Evolutionary conservation across 164 flowering plant species (phyloP).

Genomic region (Amborella trichopoda): DNA sequence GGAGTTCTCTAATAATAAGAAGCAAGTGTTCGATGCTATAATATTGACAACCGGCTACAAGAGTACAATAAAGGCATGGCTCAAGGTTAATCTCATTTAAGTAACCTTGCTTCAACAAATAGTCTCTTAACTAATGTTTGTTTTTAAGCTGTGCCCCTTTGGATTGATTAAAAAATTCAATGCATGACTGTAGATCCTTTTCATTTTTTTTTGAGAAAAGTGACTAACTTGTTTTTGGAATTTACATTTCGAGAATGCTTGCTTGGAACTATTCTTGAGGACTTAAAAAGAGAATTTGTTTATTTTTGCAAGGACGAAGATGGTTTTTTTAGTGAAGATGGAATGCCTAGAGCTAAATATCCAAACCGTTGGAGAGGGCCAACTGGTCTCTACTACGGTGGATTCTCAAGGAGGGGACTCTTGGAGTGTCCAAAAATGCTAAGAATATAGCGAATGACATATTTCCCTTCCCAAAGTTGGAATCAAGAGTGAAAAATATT

Average conservation of each 20-base stretch:
- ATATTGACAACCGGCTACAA: constrained; percentile 6
- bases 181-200: too few relatives aligned
- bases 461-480: too few relatives aligned
- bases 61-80: constrained; percentile 5
- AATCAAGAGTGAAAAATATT: too few relatives aligned
- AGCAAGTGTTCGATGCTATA: constrained; percentile 4
- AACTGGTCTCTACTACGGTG: constrained; percentile 54
- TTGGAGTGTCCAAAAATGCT: constrained; percentile 42
- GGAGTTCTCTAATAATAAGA: neutral
- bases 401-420: constrained; percentile 46
- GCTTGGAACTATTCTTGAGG: neutral
- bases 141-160: too few relatives aligned
- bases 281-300: too few relatives aligned
- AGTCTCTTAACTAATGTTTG: too few relatives aligned
- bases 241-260: neutral
- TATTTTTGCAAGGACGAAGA: constrained; percentile 31
- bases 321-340: constrained; percentile 37
- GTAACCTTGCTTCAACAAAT: too few relatives aligned
- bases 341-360: constrained; percentile 29
- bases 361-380: constrained; percentile 65
- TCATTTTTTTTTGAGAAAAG: neutral
- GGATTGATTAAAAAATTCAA: too few relatives aligned
- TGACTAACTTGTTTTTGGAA: too few relatives aligned
- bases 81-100: too few relatives aligned
- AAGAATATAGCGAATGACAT: constrained; percentile 43